Evolutionary conservation across 805 yeast species (phyloP).

Genomic region (Ogataea siamensis): DNA sequence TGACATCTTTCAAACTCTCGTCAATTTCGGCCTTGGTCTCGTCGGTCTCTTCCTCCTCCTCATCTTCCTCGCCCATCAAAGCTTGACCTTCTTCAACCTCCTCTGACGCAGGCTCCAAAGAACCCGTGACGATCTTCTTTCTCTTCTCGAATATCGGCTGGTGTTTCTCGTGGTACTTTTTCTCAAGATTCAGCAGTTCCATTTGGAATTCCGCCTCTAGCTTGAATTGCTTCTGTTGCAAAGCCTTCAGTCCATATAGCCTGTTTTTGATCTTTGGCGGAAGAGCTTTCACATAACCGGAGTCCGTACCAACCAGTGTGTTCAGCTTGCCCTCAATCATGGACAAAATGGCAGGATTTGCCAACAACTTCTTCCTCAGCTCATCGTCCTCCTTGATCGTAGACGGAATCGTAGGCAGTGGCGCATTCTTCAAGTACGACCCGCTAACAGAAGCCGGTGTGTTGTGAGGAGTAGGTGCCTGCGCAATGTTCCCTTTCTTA

Average conservation of each 20-base stretch:
- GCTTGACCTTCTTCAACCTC: slow-evolving; percentile 79
- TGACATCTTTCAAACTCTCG: slow-evolving; percentile 36
- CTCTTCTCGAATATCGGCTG: slow-evolving; percentile 76
- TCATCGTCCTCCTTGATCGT: slow-evolving; percentile 73
- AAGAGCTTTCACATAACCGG: slow-evolving; percentile 79
- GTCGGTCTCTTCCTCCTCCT: slow-evolving; percentile 33
- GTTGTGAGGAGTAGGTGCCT: slow-evolving; percentile 98
- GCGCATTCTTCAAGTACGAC: slow-evolving; percentile 62
- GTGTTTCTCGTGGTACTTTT: slow-evolving; percentile 68
- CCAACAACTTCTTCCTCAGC: slow-evolving; percentile 40
- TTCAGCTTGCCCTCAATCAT: slow-evolving; percentile 90
- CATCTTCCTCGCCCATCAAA: slow-evolving; percentile 48
- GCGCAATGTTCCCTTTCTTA: slow-evolving; percentile 75
- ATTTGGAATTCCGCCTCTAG: slow-evolving; percentile 89
- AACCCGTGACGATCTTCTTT: slow-evolving; percentile 68
- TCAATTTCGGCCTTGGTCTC: slow-evolving; percentile 22
- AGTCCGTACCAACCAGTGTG: slow-evolving; percentile 76
- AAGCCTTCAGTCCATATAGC: slow-evolving; percentile 75
- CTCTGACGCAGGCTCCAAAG: slow-evolving; percentile 69
- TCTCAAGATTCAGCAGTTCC: slow-evolving; percentile 83
- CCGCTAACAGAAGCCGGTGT: slow-evolving; percentile 88
- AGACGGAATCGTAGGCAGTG: slow-evolving; percentile 57
- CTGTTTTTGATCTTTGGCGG: slow-evolving; percentile 72
- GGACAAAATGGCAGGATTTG: slow-evolving; percentile 77
- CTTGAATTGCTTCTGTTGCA: slow-evolving; percentile 76